Percentiles rank a stretch among this genome's conserved stretches.
Evolutionary conservation across 2,329 filamentous ascomycete genomes (phyloP).

Genomic region (Trichoderma cornu-damae): DNA sequence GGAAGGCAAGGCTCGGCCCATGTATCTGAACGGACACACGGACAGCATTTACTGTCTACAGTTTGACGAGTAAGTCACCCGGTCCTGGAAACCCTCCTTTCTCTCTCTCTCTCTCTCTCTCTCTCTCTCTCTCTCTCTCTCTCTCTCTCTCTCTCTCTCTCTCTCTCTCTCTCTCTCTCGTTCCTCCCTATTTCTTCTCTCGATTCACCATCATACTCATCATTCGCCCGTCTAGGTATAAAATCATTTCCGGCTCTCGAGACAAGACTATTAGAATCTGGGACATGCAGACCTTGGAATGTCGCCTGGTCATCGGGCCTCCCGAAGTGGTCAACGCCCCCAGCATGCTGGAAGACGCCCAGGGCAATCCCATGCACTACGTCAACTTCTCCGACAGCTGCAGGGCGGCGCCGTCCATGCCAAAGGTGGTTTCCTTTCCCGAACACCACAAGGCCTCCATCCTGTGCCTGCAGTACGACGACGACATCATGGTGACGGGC

Average conservation of each 20-base stretch:
- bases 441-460: constrained; percentile 86
- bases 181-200: not conserved
- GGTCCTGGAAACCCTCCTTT: too few relatives aligned
- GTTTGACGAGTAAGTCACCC: constrained; percentile 78
- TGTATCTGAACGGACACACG: constrained; percentile 88
- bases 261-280: constrained; percentile 94
- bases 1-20: constrained; percentile 67
- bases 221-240: constrained; percentile 56
- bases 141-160: too few relatives aligned
- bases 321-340: constrained; percentile 55
- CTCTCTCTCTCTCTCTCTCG: too few relatives aligned
- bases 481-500: constrained; percentile 87
- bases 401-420: constrained; percentile 43
- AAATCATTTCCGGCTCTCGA: constrained; percentile 93
- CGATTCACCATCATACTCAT: not conserved
- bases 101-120: too few relatives aligned
- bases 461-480: constrained; percentile 90
- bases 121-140: too few relatives aligned
- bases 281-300: constrained; percentile 87
- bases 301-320: constrained; percentile 80
- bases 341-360: constrained; percentile 47
- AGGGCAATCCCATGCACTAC: constrained; percentile 50
- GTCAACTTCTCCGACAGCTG: constrained; percentile 50
- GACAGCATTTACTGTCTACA: constrained; percentile 98
- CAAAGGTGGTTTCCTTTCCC: constrained; percentile 52